A percentile compares a stretch with the other conserved stretches of the same genome.
These are phyloP conservation scores for Amanita subjunquillea DNA, from an alignment of 768 basidiomycete genomes.

Conservation along the genomic window DNA sequence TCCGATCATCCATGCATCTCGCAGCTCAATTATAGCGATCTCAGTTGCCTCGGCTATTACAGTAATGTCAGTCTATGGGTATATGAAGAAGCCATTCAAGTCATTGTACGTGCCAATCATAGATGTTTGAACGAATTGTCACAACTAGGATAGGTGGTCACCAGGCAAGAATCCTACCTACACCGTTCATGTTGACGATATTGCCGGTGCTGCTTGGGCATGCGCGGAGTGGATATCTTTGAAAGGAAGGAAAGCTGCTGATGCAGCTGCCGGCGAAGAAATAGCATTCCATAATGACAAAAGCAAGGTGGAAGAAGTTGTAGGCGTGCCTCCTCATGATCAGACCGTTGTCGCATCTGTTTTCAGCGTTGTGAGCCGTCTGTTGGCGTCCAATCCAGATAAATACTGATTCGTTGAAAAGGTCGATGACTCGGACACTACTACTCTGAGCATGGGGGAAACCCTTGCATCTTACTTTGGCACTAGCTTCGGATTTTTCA, in stretches of 20 bases:
- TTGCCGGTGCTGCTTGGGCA: conserved; percentile 70
- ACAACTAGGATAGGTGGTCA: conserved; percentile 45
- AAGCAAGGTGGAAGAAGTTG: conserved; percentile 51
- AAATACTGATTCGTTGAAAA: conserved; percentile 15
- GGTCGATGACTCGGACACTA: conserved; percentile 72
- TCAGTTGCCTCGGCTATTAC: conserved; percentile 64
- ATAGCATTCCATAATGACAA: conserved; percentile 65
- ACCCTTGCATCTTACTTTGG: conserved; percentile 63
- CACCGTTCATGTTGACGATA: conserved; percentile 70
- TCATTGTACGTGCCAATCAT: conserved; percentile 44
- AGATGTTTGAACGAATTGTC: not conserved
- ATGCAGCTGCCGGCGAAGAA: conserved; percentile 54
- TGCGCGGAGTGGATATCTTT: conserved; percentile 66
- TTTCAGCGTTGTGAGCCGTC: conserved; percentile 62
- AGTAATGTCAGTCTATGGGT: conserved; percentile 72
- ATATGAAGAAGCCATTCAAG: conserved; percentile 79
- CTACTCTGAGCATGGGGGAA: conserved; percentile 55
- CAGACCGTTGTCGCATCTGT: conserved; percentile 58
- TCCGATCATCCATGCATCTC: conserved; percentile 1
- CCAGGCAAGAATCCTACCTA: conserved; percentile 69
- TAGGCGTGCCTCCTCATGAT: conserved; percentile 47
- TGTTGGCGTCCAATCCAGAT: not conserved
- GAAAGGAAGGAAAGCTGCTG: conserved; percentile 54
- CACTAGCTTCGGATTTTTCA: conserved; percentile 76
- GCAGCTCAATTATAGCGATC: conserved; percentile 4